Conservation (phyloP, 768 basidiomycete genomes). For the Grammothele lineata region DNA sequence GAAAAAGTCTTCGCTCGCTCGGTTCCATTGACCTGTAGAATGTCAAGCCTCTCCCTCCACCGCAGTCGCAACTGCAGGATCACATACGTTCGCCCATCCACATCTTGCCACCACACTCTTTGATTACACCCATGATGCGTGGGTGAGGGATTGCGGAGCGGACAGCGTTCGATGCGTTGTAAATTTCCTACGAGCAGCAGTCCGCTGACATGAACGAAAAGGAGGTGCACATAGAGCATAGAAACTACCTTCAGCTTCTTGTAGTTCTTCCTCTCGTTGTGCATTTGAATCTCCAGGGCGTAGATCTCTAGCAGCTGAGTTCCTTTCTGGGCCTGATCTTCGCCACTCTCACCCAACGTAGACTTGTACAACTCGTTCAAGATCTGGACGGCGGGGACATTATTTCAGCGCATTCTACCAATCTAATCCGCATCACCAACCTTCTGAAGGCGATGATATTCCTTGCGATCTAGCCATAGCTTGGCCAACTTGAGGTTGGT, state of each 20-base stretch:
- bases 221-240: not conserved
- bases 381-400: conserved; percentile 53
- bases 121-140: conserved; percentile 97
- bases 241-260: conserved; percentile 89
- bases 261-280: conserved; percentile 92
- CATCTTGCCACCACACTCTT: conserved; percentile 99
- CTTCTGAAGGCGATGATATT: conserved; percentile 79
- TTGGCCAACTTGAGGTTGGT: conserved; percentile 97
- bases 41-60: not conserved
- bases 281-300: conserved; percentile 99
- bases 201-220: not conserved
- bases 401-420: too few relatives aligned
- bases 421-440: conserved; percentile 44
- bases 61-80: not conserved
- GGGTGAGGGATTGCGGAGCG: conserved; percentile 98
- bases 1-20: conserved; percentile 97
- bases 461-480: conserved; percentile 93
- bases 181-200: conserved; percentile 72
- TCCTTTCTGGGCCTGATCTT: conserved; percentile 87
- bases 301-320: conserved; percentile 96
- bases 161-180: conserved; percentile 90
- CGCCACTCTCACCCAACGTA: conserved; percentile 61
- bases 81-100: conserved; percentile 97
- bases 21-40: conserved; percentile 80
- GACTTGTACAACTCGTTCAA: conserved; percentile 71